Conservation (phyloP, 164 flowering plant species). For the Warburgia ugandensis region DNA sequence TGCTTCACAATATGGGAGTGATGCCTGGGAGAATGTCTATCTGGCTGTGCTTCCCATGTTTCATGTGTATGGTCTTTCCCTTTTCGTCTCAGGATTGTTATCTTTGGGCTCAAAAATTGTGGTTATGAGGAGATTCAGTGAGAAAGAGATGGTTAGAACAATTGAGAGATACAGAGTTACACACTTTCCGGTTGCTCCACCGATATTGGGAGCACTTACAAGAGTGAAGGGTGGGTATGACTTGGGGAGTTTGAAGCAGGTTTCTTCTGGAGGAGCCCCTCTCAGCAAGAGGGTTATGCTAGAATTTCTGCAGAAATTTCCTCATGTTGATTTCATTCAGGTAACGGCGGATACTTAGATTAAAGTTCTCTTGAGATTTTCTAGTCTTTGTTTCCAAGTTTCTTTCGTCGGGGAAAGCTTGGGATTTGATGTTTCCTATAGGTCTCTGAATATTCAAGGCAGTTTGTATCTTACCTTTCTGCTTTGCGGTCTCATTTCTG, state of each 20-base stretch:
- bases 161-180: slow-evolving; percentile 54
- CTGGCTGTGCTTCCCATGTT: slow-evolving; percentile 69
- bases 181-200: slow-evolving; percentile 67
- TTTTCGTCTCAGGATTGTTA: slow-evolving; percentile 51
- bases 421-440: too few relatives aligned
- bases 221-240: slow-evolving; percentile 22
- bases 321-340: slow-evolving; percentile 79
- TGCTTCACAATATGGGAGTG: slow-evolving; percentile 42
- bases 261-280: slow-evolving; percentile 75
- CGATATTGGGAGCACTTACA: slow-evolving; percentile 45
- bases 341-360: slow-evolving; percentile 16
- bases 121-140: slow-evolving; percentile 59
- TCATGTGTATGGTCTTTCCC: slow-evolving; percentile 69
- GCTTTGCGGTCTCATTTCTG: too few relatives aligned
- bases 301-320: slow-evolving; percentile 43
- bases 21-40: slow-evolving; percentile 35
- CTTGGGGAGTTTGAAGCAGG: slow-evolving; percentile 58
- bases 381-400: too few relatives aligned
- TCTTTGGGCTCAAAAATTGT: slow-evolving; percentile 55
- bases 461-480: too few relatives aligned
- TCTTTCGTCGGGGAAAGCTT: too few relatives aligned
- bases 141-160: slow-evolving; percentile 34
- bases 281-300: slow-evolving; percentile 33
- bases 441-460: too few relatives aligned
- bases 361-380: background rate